Evolutionary conservation across 164 flowering plant genomes (phyloP).

Genomic region (Buxus sempervirens): DNA sequence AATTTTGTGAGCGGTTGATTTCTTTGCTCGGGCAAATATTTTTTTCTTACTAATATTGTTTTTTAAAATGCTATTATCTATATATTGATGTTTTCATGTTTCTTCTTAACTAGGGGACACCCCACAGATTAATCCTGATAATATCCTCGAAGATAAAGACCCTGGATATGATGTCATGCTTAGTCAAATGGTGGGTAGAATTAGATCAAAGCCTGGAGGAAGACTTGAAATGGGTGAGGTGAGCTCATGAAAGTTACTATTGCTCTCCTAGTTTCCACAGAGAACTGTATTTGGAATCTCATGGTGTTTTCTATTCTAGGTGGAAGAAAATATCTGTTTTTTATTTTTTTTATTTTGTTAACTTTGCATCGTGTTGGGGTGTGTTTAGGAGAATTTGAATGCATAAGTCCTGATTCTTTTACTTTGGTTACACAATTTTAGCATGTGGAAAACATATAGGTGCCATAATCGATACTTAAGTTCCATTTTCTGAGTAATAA

Average conservation of each 20-base stretch:
- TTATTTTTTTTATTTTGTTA: no score
- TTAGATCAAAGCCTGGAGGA: slow-evolving; percentile 80
- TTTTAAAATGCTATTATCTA: not conserved
- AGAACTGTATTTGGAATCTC: no score
- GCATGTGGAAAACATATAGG: no score
- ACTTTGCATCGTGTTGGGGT: no score
- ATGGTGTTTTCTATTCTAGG: no score
- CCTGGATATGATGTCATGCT: slow-evolving; percentile 79
- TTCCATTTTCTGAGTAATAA: no score
- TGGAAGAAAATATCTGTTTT: no score
- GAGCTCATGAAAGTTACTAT: slow-evolving; percentile 19
- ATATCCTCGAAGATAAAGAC: slow-evolving; percentile 66
- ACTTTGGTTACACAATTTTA: no score
- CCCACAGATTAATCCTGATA: slow-evolving; percentile 35
- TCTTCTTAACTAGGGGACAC: slow-evolving; percentile 28
- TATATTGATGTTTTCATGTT: slow-evolving; percentile 4
- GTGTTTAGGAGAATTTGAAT: no score
- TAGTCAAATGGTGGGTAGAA: slow-evolving; percentile 80
- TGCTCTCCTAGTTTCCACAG: not conserved
- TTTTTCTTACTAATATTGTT: not conserved
- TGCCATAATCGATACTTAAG: no score
- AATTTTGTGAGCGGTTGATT: not conserved
- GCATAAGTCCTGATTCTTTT: no score
- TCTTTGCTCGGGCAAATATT: no score
- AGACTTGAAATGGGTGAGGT: slow-evolving; percentile 94